These are phyloP conservation scores for Geotrichum macrosporum DNA, from an alignment of 1,139 yeast genomes.

Conservation along the genomic window DNA sequence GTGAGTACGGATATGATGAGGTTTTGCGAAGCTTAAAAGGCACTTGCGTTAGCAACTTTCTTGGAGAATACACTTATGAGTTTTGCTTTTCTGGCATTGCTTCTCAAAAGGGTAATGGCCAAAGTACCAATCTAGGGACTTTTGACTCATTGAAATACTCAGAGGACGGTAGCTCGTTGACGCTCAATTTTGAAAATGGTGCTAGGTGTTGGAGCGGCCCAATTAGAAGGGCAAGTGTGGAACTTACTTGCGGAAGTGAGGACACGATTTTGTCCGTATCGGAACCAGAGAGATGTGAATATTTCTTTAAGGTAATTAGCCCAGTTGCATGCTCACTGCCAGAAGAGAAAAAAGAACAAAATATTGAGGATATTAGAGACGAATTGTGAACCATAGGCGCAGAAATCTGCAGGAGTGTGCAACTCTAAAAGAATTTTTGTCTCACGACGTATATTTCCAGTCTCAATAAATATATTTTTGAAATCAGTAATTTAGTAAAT, in stretches of 20 bases:
- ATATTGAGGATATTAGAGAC: constrained; percentile 7
- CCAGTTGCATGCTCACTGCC: constrained; percentile 65
- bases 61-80: constrained; percentile 70
- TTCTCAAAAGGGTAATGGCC: constrained; percentile 50
- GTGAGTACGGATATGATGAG: constrained; percentile 56
- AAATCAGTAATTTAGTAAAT: no score
- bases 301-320: constrained; percentile 55
- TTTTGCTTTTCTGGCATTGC: constrained; percentile 56
- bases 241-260: constrained; percentile 61
- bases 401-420: no score
- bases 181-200: constrained; percentile 57
- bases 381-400: constrained; percentile 17
- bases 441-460: no score
- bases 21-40: constrained; percentile 57
- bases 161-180: constrained; percentile 28
- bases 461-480: no score
- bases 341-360: constrained; percentile 5
- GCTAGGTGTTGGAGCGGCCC: constrained; percentile 96
- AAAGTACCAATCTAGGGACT: constrained; percentile 51
- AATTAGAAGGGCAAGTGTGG: constrained; percentile 60
- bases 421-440: no score
- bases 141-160: constrained; percentile 35
- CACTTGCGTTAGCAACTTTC: constrained; percentile 45
- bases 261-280: constrained; percentile 58
- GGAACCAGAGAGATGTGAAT: constrained; percentile 88